Base-by-base conservation (phyloP, 176 grass and related monocot species). In the Cocos nucifera region DNA sequence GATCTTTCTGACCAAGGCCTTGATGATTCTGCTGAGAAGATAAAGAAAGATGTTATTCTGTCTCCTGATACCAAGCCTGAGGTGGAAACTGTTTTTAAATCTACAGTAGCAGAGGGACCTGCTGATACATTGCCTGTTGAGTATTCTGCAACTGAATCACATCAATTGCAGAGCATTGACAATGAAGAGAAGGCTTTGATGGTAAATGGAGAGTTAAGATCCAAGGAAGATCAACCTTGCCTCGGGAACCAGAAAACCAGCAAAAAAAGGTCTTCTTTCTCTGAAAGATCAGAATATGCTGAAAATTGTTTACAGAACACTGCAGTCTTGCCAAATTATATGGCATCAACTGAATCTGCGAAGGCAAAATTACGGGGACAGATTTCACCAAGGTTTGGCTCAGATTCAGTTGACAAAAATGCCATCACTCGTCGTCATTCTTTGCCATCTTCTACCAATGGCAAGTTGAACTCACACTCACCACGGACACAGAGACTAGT, bases 251-350 rank as follows among this genome's bases (percentile, higher is more conserved):
- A 74, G 12, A 26, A 17, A 23, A 62, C 56, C 27, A 17, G 52
- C 49, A 56, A n/a, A 18, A 56, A 49, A 26, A 53, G 71, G 64
- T 74, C 59, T 64, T 74, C 50, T 3, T n/a, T 30, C 48, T 62
- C 44, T 32, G 59, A 62, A 22, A 87, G 79, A 78, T 71, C 79
- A 72, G 92, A 88, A 71, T 77, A 88, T 69, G 19, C 19, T 12
- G 92, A 88, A 75, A 77, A 78, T 65, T 69, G 60, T 61, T 56
- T 58, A 51, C 75, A 62, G 59, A 70, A 81, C 15, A 75, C 69
- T 66, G 71, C 74, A 44, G 58, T 65, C 59, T 71, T 69, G 56
- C 68, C 63, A 51, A 77, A 64, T 48, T 77, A 77, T 23, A 77
- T 77, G 75, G 75, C 79, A 12, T 17, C 79, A 8, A 82, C 79